Evolutionary conservation across 805 yeast species (phyloP), one percentile per base, ranked within the genome.

Genomic region (Candida mattraensis): DNA sequence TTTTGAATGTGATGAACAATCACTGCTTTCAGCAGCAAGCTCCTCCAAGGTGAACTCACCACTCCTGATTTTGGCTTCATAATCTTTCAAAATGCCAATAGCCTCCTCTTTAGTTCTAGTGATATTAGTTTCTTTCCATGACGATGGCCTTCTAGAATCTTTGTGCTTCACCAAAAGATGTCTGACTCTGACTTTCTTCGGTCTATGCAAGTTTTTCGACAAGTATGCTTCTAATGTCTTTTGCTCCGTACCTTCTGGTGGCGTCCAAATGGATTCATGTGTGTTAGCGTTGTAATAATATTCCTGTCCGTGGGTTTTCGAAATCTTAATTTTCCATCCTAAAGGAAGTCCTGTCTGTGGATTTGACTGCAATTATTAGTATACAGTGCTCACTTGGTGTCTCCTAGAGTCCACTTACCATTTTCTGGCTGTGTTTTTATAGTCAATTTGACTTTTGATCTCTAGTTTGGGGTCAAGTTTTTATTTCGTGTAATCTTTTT

Each of bases 61-160:
- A 21, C 70, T 66, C 47, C 74, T 63, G 48, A 83, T 79, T 47
- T 72, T 66, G 5, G 72, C 67, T 56, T 81, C 76, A 53, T 74
- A 78, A 22, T 67, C 70, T 33, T 72, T 71, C 50, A 87, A 55
- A 26, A 76, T 76, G 28, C 75, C 75, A 32, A 78, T 71, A 19
- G 97, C 95, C 50, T 88, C 96, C 42, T 87, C 95, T 58, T 88
- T 83, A 7, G 84, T 59, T 32, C 87, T 69, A 1, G 95, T 82
- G 47, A 91, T 85, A 16, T 79, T 81, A 22, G 75, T 73, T 15
- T 58, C 55, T 58, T 87, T 84, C 94, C 97, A 93, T 15, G 96
- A 86, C 9, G 88, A 77, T 6, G 99, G 98, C 50, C 95, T 78
- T 48, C 99, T 76, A 11, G 89, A 80, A 35, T 78, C 91, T 29